Evolutionary conservation across 2,329 filamentous ascomycete species (phyloP).

Genomic region (Lanzia echinophila): DNA sequence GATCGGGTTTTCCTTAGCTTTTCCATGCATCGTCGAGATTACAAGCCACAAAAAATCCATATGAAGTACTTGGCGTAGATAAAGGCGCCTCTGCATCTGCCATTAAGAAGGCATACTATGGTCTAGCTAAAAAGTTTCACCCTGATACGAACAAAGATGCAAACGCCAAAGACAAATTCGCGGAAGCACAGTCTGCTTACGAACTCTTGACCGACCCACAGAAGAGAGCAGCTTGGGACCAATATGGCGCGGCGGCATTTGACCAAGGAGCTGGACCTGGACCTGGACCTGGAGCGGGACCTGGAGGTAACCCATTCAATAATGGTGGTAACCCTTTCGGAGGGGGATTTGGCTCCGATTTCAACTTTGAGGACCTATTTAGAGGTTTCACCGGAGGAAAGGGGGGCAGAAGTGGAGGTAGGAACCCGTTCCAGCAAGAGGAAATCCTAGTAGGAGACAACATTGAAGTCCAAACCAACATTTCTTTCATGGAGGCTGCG

Average conservation of each 20-base stretch:
- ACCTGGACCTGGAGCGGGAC: slow-evolving; percentile 50
- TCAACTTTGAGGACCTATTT: slow-evolving; percentile 96
- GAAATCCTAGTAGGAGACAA: slow-evolving; percentile 85
- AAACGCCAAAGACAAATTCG: slow-evolving; percentile 88
- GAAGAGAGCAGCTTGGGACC: slow-evolving; percentile 88
- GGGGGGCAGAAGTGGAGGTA: slow-evolving; percentile 40
- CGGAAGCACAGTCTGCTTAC: slow-evolving; percentile 88
- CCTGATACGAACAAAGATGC: slow-evolving; percentile 97
- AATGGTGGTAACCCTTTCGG: slow-evolving; percentile 55
- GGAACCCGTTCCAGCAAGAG: slow-evolving; percentile 67
- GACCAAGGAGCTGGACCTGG: slow-evolving; percentile 60
- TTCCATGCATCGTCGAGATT: slow-evolving; percentile 28
- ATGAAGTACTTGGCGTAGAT: slow-evolving; percentile 75
- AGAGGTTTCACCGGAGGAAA: slow-evolving; percentile 60
- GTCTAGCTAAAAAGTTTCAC: slow-evolving; percentile 93
- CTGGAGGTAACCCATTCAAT: slow-evolving; percentile 52
- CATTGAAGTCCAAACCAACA: slow-evolving; percentile 88
- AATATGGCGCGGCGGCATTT: slow-evolving; percentile 83
- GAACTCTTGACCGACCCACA: slow-evolving; percentile 87
- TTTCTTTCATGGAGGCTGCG: slow-evolving; percentile 93
- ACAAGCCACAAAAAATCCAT: slow-evolving; percentile 62
- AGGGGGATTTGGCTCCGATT: slow-evolving; percentile 67
- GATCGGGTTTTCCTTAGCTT: slow-evolving; percentile 13
- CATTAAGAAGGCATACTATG: slow-evolving; percentile 98
- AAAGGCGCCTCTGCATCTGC: slow-evolving; percentile 76